These are phyloP conservation scores for Dacryopinax primogenitus DNA, from an alignment of 768 basidiomycete species.

Conservation along the genomic window DNA sequence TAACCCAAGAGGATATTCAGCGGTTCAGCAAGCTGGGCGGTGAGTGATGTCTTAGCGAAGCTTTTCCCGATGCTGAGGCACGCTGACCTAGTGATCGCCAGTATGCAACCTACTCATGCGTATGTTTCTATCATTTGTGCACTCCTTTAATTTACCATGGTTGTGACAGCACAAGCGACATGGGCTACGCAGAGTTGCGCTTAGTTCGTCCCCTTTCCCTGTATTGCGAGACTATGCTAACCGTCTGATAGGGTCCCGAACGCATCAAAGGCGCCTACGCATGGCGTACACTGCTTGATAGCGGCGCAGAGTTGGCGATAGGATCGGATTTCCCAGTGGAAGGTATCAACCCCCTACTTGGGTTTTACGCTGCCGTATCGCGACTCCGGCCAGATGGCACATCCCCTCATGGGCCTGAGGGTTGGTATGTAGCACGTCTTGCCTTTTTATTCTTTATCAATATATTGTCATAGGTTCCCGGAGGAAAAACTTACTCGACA, in stretches of 20 bases:
- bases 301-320: slow-evolving; percentile 46
- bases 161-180: slow-evolving; percentile 60
- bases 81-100: slow-evolving; percentile 56
- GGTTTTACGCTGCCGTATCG: slow-evolving; percentile 80
- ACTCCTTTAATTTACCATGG: slow-evolving; percentile 5
- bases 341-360: slow-evolving; percentile 72
- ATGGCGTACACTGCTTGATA: slow-evolving; percentile 61
- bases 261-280: slow-evolving; percentile 84
- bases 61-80: not conserved
- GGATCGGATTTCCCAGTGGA: slow-evolving; percentile 95
- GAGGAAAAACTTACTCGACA: slow-evolving; percentile 60
- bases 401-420: slow-evolving; percentile 69
- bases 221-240: not conserved
- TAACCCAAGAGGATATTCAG: slow-evolving; percentile 54
- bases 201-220: slow-evolving; percentile 35
- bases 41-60: slow-evolving; percentile 25
- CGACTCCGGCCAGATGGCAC: slow-evolving; percentile 52
- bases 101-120: slow-evolving; percentile 89
- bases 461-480: slow-evolving; percentile 44
- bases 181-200: slow-evolving; percentile 81
- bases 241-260: slow-evolving; percentile 48
- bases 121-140: slow-evolving; percentile 31
- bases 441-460: not conserved
- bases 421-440: slow-evolving; percentile 51
- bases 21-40: slow-evolving; percentile 63